These are phyloP conservation scores for Metahyphopichia silvanorum DNA, from an alignment of 805 yeast genomes.

Conservation along the genomic window DNA sequence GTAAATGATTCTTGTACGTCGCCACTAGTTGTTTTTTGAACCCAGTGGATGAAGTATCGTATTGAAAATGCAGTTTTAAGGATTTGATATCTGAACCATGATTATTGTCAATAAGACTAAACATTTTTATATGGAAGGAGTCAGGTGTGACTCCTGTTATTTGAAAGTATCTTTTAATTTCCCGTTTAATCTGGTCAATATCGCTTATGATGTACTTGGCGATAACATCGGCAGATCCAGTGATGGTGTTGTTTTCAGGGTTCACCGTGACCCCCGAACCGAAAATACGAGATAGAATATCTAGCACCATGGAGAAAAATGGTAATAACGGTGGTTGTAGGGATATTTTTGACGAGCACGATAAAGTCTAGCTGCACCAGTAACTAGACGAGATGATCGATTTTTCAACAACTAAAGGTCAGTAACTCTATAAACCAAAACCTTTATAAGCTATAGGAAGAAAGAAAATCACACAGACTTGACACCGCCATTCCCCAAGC, in stretches of 20 bases:
- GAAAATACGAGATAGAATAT: too few relatives aligned
- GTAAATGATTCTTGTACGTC: conserved; percentile 15
- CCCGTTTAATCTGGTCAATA: conserved; percentile 15
- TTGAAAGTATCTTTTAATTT: conserved; percentile 19
- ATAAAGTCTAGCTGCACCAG: too few relatives aligned
- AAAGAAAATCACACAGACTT: too few relatives aligned
- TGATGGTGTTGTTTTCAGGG: conserved; percentile 5
- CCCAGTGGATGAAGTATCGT: conserved; percentile 6
- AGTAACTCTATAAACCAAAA: too few relatives aligned
- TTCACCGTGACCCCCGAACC: too few relatives aligned
- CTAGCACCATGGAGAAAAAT: too few relatives aligned
- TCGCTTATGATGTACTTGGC: conserved; percentile 20
- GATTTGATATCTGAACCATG: conserved; percentile 13
- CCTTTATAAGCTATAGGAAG: too few relatives aligned
- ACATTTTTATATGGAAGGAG: conserved; percentile 18
- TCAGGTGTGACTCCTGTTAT: conserved; percentile 14
- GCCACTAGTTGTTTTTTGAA: conserved; percentile 15
- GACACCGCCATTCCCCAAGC: too few relatives aligned
- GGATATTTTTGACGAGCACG: too few relatives aligned
- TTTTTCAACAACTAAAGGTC: too few relatives aligned
- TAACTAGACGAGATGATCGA: too few relatives aligned
- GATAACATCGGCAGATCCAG: conserved; percentile 16
- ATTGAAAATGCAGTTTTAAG: conserved; percentile 10
- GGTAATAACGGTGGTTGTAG: too few relatives aligned
- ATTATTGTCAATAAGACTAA: conserved; percentile 15